These are phyloP conservation scores for Psilocybe cubensis DNA, from an alignment of 768 basidiomycete species.

Conservation along the genomic window DNA sequence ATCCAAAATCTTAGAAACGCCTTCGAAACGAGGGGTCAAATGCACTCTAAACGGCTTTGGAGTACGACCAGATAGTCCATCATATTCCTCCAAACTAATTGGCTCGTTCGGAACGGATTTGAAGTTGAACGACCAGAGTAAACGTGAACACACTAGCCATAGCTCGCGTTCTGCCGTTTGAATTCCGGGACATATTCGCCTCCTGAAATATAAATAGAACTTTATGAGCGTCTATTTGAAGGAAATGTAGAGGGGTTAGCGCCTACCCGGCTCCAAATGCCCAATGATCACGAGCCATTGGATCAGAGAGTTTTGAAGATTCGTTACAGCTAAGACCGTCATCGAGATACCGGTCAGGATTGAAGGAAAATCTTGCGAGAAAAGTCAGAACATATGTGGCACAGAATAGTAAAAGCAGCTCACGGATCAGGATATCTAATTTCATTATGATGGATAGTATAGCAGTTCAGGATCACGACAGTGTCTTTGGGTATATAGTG, in stretches of 20 bases:
- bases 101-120: constrained; percentile 43
- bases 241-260: not conserved
- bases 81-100: constrained; percentile 49
- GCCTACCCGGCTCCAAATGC: constrained; percentile 48
- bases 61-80: constrained; percentile 49
- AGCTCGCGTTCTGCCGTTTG: constrained; percentile 48
- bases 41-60: constrained; percentile 22
- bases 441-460: constrained; percentile 35
- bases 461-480: constrained; percentile 42
- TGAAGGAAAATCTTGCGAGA: constrained; percentile 3
- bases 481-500: constrained; percentile 42
- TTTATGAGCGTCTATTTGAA: not conserved
- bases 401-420: not conserved
- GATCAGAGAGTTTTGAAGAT: constrained; percentile 42
- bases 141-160: constrained; percentile 46
- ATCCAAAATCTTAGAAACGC: not conserved
- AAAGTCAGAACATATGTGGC: not conserved
- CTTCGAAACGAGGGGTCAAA: not conserved
- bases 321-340: constrained; percentile 39
- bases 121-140: constrained; percentile 51
- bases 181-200: constrained; percentile 47
- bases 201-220: constrained; percentile 14
- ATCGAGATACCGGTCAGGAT: constrained; percentile 47
- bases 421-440: constrained; percentile 37
- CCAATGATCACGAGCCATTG: constrained; percentile 51